A percentile compares a stretch with the other conserved stretches of the same genome.
These are phyloP conservation scores for Centaurea solstitialis DNA, from an alignment of 129 eudicot genomes.

Conservation along the genomic window DNA sequence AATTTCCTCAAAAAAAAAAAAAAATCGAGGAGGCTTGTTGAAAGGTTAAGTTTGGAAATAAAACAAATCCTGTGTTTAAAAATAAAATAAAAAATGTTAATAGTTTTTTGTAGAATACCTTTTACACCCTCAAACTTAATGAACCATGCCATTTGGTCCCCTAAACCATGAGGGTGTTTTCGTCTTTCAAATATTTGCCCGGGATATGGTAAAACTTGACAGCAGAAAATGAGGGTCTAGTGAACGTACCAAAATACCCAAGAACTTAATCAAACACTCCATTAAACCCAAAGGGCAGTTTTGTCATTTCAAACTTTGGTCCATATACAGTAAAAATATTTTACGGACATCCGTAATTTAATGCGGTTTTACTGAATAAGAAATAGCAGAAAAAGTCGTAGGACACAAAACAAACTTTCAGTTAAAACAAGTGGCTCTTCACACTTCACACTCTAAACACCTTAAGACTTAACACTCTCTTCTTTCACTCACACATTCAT, in stretches of 20 bases:
- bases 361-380: conserved; percentile 17
- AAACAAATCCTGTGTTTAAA: no score
- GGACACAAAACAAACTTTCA: not conserved
- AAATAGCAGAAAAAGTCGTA: conserved; percentile 22
- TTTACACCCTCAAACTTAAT: not conserved
- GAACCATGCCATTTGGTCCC: not conserved
- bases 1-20: no score
- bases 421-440: conserved; percentile 25
- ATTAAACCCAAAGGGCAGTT: not conserved
- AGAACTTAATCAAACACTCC: not conserved
- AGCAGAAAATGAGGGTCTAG: not conserved
- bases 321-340: not conserved
- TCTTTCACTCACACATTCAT: not conserved
- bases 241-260: not conserved
- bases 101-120: not conserved
- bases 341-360: conserved; percentile 20
- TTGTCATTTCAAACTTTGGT: not conserved
- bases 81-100: no score
- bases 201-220: not conserved
- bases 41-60: no score
- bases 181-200: not conserved
- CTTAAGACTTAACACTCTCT: conserved; percentile 21
- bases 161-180: not conserved
- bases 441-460: conserved; percentile 17
- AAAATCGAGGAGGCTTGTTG: no score